Conservation (phyloP, 2,329 filamentous ascomycete species). For the Apiospora phragmitis region DNA sequence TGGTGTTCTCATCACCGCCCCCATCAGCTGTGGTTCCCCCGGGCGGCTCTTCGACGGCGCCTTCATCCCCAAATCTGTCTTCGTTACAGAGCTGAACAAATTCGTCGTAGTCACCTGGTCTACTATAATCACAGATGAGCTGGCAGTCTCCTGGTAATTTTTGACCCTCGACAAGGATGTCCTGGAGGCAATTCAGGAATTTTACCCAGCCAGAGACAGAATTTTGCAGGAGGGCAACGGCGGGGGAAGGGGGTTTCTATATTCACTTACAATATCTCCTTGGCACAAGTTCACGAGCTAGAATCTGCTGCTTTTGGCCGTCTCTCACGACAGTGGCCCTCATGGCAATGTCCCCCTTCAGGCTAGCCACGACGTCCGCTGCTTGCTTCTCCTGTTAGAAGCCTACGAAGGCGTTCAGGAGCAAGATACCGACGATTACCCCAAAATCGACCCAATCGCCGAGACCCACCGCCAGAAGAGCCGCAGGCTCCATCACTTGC, state of each 20-base stretch:
- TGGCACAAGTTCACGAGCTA: slow-evolving; percentile 72
- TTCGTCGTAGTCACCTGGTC: slow-evolving; percentile 62
- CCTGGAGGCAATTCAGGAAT: not conserved
- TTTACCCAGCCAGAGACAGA: too few relatives aligned
- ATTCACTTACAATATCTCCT: slow-evolving; percentile 67
- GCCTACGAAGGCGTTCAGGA: slow-evolving; percentile 75
- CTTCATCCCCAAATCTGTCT: slow-evolving; percentile 20
- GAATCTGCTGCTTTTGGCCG: slow-evolving; percentile 67
- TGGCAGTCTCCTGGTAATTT: slow-evolving; percentile 68
- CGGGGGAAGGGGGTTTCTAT: not conserved
- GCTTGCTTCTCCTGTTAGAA: slow-evolving; percentile 84
- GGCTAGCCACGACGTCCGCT: slow-evolving; percentile 71
- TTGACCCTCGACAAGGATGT: slow-evolving; percentile 41
- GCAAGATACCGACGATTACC: slow-evolving; percentile 74
- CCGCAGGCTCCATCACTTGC: slow-evolving; percentile 77
- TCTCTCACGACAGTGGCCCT: slow-evolving; percentile 68
- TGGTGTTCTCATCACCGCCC: slow-evolving; percentile 53
- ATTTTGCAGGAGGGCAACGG: too few relatives aligned
- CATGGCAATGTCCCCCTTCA: slow-evolving; percentile 81
- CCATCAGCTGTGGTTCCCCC: slow-evolving; percentile 30
- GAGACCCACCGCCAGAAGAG: slow-evolving; percentile 71
- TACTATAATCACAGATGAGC: slow-evolving; percentile 70
- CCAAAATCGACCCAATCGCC: slow-evolving; percentile 76
- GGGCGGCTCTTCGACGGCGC: slow-evolving; percentile 7
- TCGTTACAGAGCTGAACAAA: slow-evolving; percentile 33